Base-by-base conservation (phyloP, 306 rosid species). In the Trifolium repens region DNA sequence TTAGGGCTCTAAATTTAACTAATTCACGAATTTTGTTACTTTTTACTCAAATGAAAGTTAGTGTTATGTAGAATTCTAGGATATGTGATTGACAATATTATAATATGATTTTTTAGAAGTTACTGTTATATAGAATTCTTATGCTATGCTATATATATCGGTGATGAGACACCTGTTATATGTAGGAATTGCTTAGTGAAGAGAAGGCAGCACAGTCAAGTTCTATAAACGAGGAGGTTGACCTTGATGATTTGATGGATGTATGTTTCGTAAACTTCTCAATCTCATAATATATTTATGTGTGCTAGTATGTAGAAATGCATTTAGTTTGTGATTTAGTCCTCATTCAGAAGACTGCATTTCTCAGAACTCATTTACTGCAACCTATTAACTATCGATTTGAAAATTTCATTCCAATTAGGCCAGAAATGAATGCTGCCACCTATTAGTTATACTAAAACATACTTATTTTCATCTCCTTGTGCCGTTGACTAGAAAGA, bases 231-330 rank as follows among this genome's bases (percentile, higher is more conserved):
- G 79, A 94, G 77, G 97, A 91, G 67, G 93, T 94, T 65, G 96
- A 94, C 83, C 94, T 94, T 53, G 97, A 91, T 73, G 97, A 94
- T 19, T 88, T 94, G 76, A 94, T 94, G 98, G 98, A 94, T 76
- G 98, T 91, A 81, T 81, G 98, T 63, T 73, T 43, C 58, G 19
- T 60, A 63, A 67, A 71, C 79, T 42, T 81, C 75, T 71, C 79
- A 52, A 35, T 15, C 16, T 49, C 62, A 7, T 77, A 57, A 39
- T 69, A 64, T 69, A 43, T 83, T 72, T 59, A 19, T 68, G 30
- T 64, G 26, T 44, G 74, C 61, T 32, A 14, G 67, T 14, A 15
- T 32, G 32, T 61, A 32, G 43, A 55, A 4, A 55, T 55, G 9
- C 1, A 22, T 22, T 55, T 24, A 14, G 34, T 22, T 19, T 55